Conservation (phyloP, 352 stramenopile species). For the Chrysophaeum taylorii region DNA sequence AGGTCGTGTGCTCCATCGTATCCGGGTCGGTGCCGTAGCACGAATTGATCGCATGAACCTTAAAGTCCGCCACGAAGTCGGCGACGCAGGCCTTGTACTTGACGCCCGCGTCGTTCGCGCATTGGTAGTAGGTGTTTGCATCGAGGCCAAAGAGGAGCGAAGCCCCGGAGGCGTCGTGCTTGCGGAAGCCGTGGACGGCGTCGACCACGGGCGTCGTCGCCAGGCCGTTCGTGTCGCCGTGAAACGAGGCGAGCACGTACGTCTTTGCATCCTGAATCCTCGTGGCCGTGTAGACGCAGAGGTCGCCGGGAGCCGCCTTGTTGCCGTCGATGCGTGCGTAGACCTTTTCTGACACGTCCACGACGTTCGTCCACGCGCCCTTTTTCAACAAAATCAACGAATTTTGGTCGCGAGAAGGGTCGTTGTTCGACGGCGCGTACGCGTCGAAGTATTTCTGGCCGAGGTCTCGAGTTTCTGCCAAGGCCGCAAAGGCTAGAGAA, state of each 20-base stretch:
- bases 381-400: conserved; percentile 62
- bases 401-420: conserved; percentile 63
- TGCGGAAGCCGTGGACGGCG: conserved; percentile 42
- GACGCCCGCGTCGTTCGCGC: no score
- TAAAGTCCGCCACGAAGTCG: conserved; percentile 55
- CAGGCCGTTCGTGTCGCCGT: conserved; percentile 67
- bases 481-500: conserved; percentile 43
- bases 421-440: conserved; percentile 39
- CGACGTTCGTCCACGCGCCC: conserved; percentile 35
- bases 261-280: conserved; percentile 37
- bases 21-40: conserved; percentile 56
- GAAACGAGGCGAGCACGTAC: conserved; percentile 57
- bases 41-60: no score
- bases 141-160: conserved; percentile 64
- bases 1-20: conserved; percentile 60
- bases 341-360: conserved; percentile 53
- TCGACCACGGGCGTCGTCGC: conserved; percentile 55
- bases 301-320: conserved; percentile 53
- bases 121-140: conserved; percentile 55
- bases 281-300: conserved; percentile 44
- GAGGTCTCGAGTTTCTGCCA: conserved; percentile 36
- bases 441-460: conserved; percentile 47
- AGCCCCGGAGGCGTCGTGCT: conserved; percentile 6
- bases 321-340: conserved; percentile 39
- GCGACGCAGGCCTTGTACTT: conserved; percentile 27